These are phyloP conservation scores for Gleditsia sinensis DNA, from an alignment of 306 rosid species.

Conservation along the genomic window DNA sequence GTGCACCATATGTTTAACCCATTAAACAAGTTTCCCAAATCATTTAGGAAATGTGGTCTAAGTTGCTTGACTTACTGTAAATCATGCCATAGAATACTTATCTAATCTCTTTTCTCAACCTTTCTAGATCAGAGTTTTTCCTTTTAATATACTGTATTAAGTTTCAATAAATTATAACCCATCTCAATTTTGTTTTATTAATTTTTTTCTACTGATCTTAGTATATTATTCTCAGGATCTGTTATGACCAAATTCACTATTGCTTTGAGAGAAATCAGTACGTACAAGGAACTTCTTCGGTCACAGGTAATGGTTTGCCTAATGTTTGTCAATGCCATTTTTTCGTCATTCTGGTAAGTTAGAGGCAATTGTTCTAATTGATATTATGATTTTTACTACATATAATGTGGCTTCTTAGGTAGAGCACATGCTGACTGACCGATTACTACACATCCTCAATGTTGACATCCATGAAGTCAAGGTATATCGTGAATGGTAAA, in stretches of 20 bases:
- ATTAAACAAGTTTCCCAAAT: background rate
- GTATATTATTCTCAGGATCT: constrained; percentile 61
- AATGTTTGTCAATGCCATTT: background rate
- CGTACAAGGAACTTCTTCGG: constrained; percentile 91
- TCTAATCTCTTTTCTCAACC: background rate
- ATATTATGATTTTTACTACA: constrained; percentile 33
- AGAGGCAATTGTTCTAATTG: constrained; percentile 19
- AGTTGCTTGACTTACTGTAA: constrained; percentile 2
- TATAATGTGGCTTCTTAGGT: constrained; percentile 49
- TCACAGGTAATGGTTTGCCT: constrained; percentile 66
- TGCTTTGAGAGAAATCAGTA: constrained; percentile 87
- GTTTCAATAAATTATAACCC: background rate
- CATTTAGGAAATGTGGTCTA: background rate
- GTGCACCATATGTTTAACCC: constrained; percentile 23
- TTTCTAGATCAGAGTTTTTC: background rate
- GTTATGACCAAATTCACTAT: constrained; percentile 86
- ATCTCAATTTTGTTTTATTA: background rate
- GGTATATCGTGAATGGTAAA: constrained; percentile 38
- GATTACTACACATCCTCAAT: constrained; percentile 57
- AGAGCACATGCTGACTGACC: constrained; percentile 76
- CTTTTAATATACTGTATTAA: background rate
- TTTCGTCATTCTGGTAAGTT: background rate
- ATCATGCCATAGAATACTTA: constrained; percentile 4
- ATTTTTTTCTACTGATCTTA: background rate
- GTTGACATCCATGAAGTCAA: constrained; percentile 75